Evolutionary conservation across 106 monocot genomes (phyloP).

Genomic region (Phalaenopsis aphrodite): DNA sequence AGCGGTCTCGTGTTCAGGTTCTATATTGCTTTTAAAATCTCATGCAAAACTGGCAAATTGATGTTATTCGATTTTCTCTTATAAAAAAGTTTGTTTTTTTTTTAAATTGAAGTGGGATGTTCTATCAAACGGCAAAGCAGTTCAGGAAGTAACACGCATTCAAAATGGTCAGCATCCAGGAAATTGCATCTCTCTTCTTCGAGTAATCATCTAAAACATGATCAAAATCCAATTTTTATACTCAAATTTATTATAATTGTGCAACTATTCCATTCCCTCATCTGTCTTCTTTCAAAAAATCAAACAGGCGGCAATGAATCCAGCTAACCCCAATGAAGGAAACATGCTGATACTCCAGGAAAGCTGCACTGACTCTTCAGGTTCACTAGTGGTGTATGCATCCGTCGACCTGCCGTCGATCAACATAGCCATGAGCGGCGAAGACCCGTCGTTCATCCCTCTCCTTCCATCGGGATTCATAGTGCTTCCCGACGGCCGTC

Average conservation of each 20-base stretch:
- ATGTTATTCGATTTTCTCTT: too few species aligned
- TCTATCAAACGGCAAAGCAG: conserved; percentile 64
- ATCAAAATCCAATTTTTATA: not conserved
- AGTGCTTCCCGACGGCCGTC: conserved; percentile 58
- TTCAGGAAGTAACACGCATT: conserved; percentile 75
- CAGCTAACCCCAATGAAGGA: conserved; percentile 38
- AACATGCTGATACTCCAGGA: conserved; percentile 85
- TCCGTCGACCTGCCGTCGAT: conserved; percentile 56
- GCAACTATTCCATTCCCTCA: not conserved
- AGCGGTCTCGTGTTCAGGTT: conserved; percentile 67
- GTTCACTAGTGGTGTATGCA: conserved; percentile 62
- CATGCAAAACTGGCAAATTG: not conserved
- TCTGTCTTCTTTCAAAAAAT: not conserved
- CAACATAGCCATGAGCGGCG: conserved; percentile 78
- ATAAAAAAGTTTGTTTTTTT: not conserved
- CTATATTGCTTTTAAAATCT: not conserved
- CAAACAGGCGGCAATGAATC: conserved; percentile 9
- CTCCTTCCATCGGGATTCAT: conserved; percentile 82
- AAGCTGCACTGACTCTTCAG: conserved; percentile 77
- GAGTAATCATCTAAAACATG: conserved; percentile 36
- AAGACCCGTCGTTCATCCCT: conserved; percentile 55
- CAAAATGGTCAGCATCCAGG: conserved; percentile 60
- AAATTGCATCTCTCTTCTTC: conserved; percentile 78
- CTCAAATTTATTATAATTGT: not conserved
- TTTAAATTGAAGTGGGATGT: conserved; percentile 66